Base-by-base conservation (phyloP, 2,329 filamentous ascomycete species). In the Sodiomyces alkalinus region DNA sequence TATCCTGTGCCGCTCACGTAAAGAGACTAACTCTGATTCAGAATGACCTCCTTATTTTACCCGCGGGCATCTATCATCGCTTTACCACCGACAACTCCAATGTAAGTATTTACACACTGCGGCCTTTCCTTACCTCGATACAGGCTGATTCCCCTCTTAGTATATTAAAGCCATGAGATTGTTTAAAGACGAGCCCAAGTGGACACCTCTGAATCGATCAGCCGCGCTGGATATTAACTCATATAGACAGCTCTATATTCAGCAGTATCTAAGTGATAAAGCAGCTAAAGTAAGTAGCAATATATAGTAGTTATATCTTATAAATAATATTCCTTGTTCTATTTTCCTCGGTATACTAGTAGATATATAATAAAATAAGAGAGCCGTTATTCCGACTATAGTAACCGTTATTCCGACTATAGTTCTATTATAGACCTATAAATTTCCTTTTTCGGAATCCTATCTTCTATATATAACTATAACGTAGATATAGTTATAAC, bases 151-250 rank as follows among this genome's bases (percentile, higher is more conserved):
- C 9, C 3, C 19, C 4, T n/a, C 6, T 21, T 41, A 94, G 86
- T 94, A 87, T 48, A 82, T 93, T 40, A 81, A 92, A 48, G 90
- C 90, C 10, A 87, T 96, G 82, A 71, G 90, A 32, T 64, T 98
- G 28, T 98, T 96, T 69, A 86, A 96, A 60, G 90, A 96, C 39
- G 86, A 96, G 56, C 90, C 90, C 19, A 94, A 96, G 58, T 98
- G 90, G 90, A 96, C 85, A 19, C 80, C 90, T 10, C 55, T 98
- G 40, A 92, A 93, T 58, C 73, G 90, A 32, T 72, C 68, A 6
- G 55, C 60, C 4, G 79, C 87, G 27, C 68, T 93, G 23, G 83
- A 96, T 48, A 51, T 51, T 34, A 98, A 96, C 55, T 56, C 65
- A 29, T 80, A 75, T 50, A 72, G 90, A 33, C 71, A 82, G 63